Percentiles rank a stretch among this genome's conserved stretches.
Conservation (phyloP, 306 rosid species). For the Rosa lucieae region DNA sequence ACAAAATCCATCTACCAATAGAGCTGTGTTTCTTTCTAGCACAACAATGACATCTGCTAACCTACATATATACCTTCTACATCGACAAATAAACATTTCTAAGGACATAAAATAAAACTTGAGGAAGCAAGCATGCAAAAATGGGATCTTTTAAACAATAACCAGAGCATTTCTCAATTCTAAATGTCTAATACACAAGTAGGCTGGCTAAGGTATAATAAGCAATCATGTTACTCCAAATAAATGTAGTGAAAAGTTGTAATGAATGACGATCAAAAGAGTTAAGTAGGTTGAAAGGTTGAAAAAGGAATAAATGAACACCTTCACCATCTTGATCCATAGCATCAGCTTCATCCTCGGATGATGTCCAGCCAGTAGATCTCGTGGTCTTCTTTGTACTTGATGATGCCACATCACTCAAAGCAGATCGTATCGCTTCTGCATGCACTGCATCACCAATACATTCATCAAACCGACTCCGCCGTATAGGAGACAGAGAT, state of each 20-base stretch:
- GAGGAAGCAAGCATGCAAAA: too few species aligned
- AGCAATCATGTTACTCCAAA: constrained; percentile 6
- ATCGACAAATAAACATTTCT: not conserved
- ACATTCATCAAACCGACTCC: constrained; percentile 57
- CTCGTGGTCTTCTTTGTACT: constrained; percentile 43
- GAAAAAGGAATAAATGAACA: constrained; percentile 23
- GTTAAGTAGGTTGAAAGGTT: not conserved
- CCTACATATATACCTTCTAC: constrained; percentile 10
- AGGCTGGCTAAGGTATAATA: not conserved
- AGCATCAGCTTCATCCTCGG: constrained; percentile 88
- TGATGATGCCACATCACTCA: constrained; percentile 77
- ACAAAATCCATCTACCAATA: constrained; percentile 8
- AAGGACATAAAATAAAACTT: not conserved
- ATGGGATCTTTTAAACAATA: not conserved
- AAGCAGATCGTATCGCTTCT: constrained; percentile 82
- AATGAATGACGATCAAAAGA: not conserved
- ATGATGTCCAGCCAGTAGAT: constrained; percentile 82
- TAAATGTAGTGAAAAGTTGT: not conserved
- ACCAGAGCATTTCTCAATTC: not conserved
- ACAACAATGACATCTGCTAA: not conserved
- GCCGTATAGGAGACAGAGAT: constrained; percentile 69
- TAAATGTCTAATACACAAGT: not conserved
- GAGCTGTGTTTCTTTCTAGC: not conserved
- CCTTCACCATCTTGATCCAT: constrained; percentile 87
- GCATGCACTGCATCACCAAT: constrained; percentile 53